These are phyloP conservation scores for Pseudozyma thailandica DNA, from an alignment of 1,284 basidiomycete genomes.

Conservation along the genomic window DNA sequence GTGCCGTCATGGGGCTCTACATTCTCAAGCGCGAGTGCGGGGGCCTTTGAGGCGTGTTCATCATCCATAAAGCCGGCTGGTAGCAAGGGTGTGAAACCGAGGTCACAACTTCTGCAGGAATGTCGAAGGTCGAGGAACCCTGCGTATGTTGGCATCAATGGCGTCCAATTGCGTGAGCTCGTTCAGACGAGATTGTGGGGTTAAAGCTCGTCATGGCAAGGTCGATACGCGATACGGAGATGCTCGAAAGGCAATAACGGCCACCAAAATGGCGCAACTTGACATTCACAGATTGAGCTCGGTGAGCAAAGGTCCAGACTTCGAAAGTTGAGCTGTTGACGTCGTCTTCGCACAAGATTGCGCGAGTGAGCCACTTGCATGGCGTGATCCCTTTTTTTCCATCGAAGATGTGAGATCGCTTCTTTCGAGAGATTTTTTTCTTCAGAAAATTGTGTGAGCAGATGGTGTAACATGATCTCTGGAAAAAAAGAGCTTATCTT, in stretches of 20 bases:
- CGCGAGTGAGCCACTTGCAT: neutral
- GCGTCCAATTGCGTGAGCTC: no score
- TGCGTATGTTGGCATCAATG: no score
- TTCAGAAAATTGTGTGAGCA: no score
- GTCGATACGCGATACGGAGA: no score
- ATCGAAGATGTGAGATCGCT: neutral
- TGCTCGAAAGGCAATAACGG: constrained; percentile 7
- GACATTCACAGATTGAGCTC: constrained; percentile 4
- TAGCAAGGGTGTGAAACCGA: no score
- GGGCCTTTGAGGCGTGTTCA: neutral
- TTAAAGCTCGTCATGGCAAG: no score
- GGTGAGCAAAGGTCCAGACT: neutral
- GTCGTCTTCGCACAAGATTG: neutral
- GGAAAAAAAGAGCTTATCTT: neutral
- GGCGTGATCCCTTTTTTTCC: neutral
- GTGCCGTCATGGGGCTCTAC: constrained; percentile 37
- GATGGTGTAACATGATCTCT: neutral
- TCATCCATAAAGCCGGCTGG: neutral
- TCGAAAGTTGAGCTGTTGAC: neutral
- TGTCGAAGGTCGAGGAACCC: no score
- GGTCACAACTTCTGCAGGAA: no score
- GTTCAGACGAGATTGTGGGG: no score
- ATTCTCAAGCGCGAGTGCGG: constrained; percentile 31
- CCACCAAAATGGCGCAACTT: constrained; percentile 28
- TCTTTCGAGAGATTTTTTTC: no score